A percentile compares a stretch with the other conserved stretches of the same genome.
These are phyloP conservation scores for Hyphopichia wangnamkhiaoensis DNA, from an alignment of 1,139 yeast genomes.

Conservation along the genomic window DNA sequence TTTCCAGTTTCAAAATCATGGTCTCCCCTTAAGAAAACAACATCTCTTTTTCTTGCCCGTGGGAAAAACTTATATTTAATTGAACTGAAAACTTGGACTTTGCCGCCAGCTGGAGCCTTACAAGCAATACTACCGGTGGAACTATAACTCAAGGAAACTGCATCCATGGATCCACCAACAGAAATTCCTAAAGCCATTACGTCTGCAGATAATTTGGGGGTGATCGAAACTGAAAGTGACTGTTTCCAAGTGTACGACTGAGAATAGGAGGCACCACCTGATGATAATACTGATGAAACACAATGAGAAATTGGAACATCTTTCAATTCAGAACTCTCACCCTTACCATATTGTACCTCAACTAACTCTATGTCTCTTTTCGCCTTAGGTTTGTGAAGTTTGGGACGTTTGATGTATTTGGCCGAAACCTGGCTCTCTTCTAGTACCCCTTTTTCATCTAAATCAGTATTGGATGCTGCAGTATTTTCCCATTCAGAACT, in stretches of 20 bases:
- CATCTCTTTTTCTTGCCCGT: slow-evolving; percentile 15
- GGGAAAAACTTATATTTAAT: slow-evolving; percentile 15
- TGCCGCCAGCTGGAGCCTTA: slow-evolving; percentile 15
- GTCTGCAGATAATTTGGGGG: slow-evolving; percentile 9
- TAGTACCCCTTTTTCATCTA: not conserved
- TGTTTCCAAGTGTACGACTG: slow-evolving; percentile 13
- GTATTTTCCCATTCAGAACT: slow-evolving; percentile 9
- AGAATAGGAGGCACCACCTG: slow-evolving; percentile 19
- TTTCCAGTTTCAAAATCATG: slow-evolving; percentile 7
- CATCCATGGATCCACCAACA: slow-evolving; percentile 11
- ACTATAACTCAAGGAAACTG: slow-evolving; percentile 12
- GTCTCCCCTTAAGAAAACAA: slow-evolving; percentile 6
- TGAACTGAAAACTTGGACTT: slow-evolving; percentile 19
- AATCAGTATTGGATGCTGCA: not conserved
- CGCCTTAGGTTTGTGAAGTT: not conserved
- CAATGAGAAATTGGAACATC: slow-evolving; percentile 20
- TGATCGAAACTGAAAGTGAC: slow-evolving; percentile 9
- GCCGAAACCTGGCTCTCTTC: not conserved
- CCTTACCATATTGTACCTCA: slow-evolving; percentile 20
- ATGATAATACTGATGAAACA: slow-evolving; percentile 17
- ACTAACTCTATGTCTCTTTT: slow-evolving; percentile 14
- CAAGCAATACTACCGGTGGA: slow-evolving; percentile 18
- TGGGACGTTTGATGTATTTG: not conserved
- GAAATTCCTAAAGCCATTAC: slow-evolving; percentile 13
- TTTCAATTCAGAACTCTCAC: slow-evolving; percentile 1